Evolutionary conservation across 352 stramenopile species (phyloP), one percentile per base, ranked within the genome.

Genomic region (Phytophthora pseudosyringae): DNA sequence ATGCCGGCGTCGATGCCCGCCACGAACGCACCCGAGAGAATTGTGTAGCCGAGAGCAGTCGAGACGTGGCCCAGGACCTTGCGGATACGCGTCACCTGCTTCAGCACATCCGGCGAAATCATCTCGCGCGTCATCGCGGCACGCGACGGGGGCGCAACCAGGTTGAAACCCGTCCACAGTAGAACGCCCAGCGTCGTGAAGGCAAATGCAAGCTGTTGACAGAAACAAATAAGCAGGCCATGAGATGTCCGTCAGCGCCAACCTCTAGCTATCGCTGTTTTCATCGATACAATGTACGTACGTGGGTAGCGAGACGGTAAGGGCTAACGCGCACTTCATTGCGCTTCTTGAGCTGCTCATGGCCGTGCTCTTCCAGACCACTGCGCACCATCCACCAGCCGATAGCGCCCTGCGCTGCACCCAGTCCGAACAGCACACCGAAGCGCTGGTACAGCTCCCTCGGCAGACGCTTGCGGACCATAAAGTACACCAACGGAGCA

Each of bases 321-420:
- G 97, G 97, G 57, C 88, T 98, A 18, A 99, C 98, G 62, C 98
- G 93, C 67, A 99, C 98, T 83, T 99, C 95, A 36, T 97, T 95
- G 43, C 79, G 73, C 61, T 96, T 91, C 35, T 78, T 36, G 12
- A 94, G 61, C 53, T 92, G 83, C 57, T 91, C 75, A 33, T 89
- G 70, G 52, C 81, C 85, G 76, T 98, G 92, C 26, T 99, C 89
- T 57, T 98, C 95, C 3, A 99, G 77, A 13, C 98, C 98, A 64
- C 90, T 98, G 77, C 98, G 97, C 46, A 99, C 98, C 98, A 99
- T 99, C 97, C 97, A 99, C 98, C 98, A 99, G 48, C 98, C 98
- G 18, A 99, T 93, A 29, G 39, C 82, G 52, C 82, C 86, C 31
- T 93, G 88, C 4, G 86, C 75, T 26, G 81, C 83, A 38, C 88